Base-by-base conservation (phyloP, 495 filamentous ascomycete species). In the Corynascus novoguineensis region DNA sequence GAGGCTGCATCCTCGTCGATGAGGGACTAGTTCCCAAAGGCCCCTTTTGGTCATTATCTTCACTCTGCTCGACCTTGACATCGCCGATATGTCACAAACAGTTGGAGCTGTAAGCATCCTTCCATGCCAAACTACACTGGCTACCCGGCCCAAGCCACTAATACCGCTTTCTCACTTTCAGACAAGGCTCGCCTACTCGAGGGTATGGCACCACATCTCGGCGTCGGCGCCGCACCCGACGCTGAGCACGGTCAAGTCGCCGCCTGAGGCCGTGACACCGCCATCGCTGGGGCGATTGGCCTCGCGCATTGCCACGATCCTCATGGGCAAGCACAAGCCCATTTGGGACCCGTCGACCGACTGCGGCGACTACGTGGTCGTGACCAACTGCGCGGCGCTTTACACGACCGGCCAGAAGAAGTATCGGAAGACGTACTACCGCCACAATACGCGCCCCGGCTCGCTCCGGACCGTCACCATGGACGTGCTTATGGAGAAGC, bases 251-350 rank as follows among this genome's bases (percentile, higher is more conserved):
- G 66, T 76, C 62, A 71, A 74, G 35, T 62, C 74, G 3, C 63
- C 74, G 38, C 75, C 79, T 57, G 78, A 80, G 50, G 71, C 78
- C 71, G 71, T 85, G 64, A 81, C 81, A 61, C 81, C 79, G 5
- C 81, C 82, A 3, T 79, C 88, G 19, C 86, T 97, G 27, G 93
- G 93, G 53, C 91, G 93, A 15, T 80, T 99, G 29, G 93, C 93
- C 50, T 89, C 88, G 45, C 86, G 85, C 54, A 97, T 99, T 72
- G 92, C 93, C 62, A 80, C 87, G 58, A 78, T 87, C 57, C 85
- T 99, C 24, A 97, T 97, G 93, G 93, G 93, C 73, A 99, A 99
- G 80, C 86, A 97, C 81, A 99, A 99, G 74, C 93, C 93, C 14
- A 97, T 96, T 75, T 98, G 85, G 75, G 89, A 97, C 71, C 95